Evolutionary conservation across 305 asterid species (phyloP), one percentile per base, ranked within the genome.

Genomic region (Salvia sclarea): DNA sequence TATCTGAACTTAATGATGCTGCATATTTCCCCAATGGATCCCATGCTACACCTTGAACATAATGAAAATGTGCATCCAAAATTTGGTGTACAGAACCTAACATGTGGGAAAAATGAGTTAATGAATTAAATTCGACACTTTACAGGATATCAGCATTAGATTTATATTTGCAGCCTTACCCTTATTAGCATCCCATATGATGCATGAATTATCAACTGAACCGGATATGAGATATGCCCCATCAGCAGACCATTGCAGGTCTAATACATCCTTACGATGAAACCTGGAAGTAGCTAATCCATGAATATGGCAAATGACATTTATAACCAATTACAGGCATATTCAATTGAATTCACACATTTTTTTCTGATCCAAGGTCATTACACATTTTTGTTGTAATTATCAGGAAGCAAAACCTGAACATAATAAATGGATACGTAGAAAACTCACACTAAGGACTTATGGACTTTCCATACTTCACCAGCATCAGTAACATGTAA

Each of bases 11-110:
- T 70, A 91, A 80, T 22, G 99, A 95, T 64, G 99, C 91, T 33
- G 83, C 88, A 82, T 88, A 91, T 79, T 88, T 89, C 60, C 83
- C 85, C 74, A 88, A 73, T n/a, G 99, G 98, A 74, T 95, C 99
- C 97, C 96, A 95, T 48, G 98, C 85, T 53, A 95, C 99, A 78
- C 99, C 98, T 74, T 95, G 98, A 73, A 95, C 99, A 62, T 95
- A 95, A 83, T 95, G 99, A 80, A 77, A 76, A 84, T 95, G 99
- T 49, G 81, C 90, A 77, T 95, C 98, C 85, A 95, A 81, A 62
- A 82, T 88, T 81, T 95, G 99, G 80, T 76, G 88, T 53, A 89
- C 96, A 24, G 88, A 82, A 73, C 99, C 99, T 95, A 68, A 76
- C 31, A 68, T 57, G 62, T 16, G 49, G n/a, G 12, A 58, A 71